Percentiles rank a stretch among this genome's conserved stretches.
Conservation (phyloP, 163 green algal genomes). For the Trebouxia gelatinosa region DNA sequence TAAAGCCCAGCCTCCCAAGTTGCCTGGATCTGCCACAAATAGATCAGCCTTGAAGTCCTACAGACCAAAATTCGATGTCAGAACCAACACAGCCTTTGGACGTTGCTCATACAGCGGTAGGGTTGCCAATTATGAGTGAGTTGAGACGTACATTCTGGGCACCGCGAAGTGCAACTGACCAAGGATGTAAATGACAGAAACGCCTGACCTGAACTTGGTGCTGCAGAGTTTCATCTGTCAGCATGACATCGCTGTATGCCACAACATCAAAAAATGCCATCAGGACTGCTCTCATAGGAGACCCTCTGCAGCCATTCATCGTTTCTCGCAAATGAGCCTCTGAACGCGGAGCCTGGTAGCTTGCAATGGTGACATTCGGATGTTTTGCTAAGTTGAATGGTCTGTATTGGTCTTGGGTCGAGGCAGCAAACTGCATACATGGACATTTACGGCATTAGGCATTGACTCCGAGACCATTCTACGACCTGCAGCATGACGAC, state of each 20-base stretch:
- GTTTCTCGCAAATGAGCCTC: not conserved
- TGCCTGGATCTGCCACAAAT: not conserved
- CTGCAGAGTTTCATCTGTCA: not conserved
- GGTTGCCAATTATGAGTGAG: too few relatives aligned
- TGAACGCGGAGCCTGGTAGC: conserved; percentile 7
- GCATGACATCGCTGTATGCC: conserved; percentile 3
- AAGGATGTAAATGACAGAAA: too few relatives aligned
- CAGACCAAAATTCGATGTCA: too few relatives aligned
- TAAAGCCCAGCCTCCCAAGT: conserved; percentile 3
- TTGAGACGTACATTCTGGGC: too few relatives aligned
- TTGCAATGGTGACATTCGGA: conserved; percentile 10
- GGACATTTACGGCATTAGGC: too few relatives aligned
- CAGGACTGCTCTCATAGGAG: not conserved
- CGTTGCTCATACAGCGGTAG: too few relatives aligned
- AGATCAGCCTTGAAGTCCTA: conserved; percentile 8
- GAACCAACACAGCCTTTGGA: too few relatives aligned
- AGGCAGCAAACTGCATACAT: conserved; percentile 23
- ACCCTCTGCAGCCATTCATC: conserved; percentile 12
- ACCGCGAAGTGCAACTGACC: too few relatives aligned
- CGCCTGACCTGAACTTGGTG: conserved; percentile 20
- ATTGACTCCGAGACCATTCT: conserved; percentile 7
- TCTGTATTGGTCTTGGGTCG: conserved; percentile 1
- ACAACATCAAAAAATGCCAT: conserved; percentile 2
- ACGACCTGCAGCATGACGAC: not conserved
- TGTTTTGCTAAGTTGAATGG: not conserved